Conservation (phyloP, 2,329 filamentous ascomycete species). For the Beauveria australis region DNA sequence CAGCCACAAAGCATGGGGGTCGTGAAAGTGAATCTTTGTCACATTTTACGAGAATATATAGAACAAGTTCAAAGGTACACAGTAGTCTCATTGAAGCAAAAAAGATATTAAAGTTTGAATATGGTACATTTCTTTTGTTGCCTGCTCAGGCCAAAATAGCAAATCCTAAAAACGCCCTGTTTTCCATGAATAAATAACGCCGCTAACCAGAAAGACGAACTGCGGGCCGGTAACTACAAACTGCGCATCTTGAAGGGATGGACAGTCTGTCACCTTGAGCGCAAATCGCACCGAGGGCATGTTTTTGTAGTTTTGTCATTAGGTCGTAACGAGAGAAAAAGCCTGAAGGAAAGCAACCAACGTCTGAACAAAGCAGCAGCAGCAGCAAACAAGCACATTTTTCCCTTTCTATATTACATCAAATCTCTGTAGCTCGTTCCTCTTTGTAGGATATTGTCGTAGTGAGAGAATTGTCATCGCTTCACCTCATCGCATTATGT, state of each 20-base stretch:
- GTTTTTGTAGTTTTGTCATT: constrained; percentile 18
- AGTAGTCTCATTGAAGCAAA: background rate
- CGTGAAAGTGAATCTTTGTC: background rate
- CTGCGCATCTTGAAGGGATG: background rate
- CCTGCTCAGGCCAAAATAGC: background rate
- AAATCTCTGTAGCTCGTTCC: constrained; percentile 4
- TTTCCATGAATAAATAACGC: constrained; percentile 5
- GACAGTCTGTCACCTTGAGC: background rate
- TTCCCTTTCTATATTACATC: constrained; percentile 9
- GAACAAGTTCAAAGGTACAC: background rate
- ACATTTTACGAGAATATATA: background rate
- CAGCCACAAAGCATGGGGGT: background rate
- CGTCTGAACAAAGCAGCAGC: constrained; percentile 3
- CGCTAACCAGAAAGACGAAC: background rate
- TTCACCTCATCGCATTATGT: constrained; percentile 7
- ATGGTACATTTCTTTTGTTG: constrained; percentile 5
- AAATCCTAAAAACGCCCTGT: constrained; percentile 4
- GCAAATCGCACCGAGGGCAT: background rate
- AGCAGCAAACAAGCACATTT: background rate
- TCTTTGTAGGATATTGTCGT: constrained; percentile 4
- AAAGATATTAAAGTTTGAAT: background rate
- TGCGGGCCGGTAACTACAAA: background rate
- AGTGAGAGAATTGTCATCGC: constrained; percentile 3
- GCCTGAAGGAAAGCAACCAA: background rate
- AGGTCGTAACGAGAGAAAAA: constrained; percentile 20